These are phyloP conservation scores for Verticillium tricorpus DNA, from an alignment of 2,329 filamentous ascomycete genomes.

Conservation along the genomic window DNA sequence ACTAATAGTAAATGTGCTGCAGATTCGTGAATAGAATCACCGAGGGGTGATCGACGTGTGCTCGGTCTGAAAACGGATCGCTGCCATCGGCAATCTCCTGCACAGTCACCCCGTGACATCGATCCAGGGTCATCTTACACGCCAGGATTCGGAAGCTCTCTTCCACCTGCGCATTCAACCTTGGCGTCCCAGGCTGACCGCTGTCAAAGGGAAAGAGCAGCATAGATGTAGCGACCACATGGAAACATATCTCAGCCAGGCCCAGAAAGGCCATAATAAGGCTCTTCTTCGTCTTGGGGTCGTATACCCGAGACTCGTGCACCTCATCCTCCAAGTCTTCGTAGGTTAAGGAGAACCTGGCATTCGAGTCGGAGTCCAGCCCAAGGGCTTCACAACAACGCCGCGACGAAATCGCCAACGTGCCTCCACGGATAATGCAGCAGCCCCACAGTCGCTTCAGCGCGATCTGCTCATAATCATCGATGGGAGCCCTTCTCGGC, in stretches of 20 bases:
- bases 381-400: background rate
- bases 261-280: background rate
- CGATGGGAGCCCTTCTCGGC: background rate
- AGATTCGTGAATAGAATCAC: background rate
- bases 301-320: background rate
- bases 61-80: background rate
- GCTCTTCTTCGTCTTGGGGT: background rate
- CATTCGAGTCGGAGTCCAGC: background rate
- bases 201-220: background rate
- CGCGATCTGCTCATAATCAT: background rate
- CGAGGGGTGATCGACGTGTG: background rate
- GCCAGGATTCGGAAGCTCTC: background rate
- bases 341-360: background rate
- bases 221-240: background rate
- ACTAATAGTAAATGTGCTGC: conserved; percentile 1
- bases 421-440: background rate
- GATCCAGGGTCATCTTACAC: background rate
- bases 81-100: background rate
- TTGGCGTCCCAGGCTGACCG: background rate
- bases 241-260: background rate
- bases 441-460: background rate
- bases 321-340: background rate
- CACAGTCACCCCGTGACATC: background rate
- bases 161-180: background rate
- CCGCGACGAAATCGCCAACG: background rate